Evolutionary conservation across 2,329 filamentous ascomycete genomes (phyloP), one percentile per base, ranked within the genome.

Genomic region (Hortaea sp.): DNA sequence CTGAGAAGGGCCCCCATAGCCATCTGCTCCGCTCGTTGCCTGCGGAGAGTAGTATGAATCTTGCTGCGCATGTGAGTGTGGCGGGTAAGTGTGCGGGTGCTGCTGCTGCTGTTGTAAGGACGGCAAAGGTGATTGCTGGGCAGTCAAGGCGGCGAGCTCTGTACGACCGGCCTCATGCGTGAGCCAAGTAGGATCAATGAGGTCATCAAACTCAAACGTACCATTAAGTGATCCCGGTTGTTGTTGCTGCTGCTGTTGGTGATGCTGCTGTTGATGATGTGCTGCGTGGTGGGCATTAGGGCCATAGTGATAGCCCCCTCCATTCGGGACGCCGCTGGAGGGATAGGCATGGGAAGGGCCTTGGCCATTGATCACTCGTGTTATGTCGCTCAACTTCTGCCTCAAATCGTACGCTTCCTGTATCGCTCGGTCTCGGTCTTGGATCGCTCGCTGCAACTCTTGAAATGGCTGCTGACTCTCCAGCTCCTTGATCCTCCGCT

Each of bases 391-490:
- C 54, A 94, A 67, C 30, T 81, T 77, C 60, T 77, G 74, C 59
- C 81, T 82, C 53, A 94, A 82, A 53, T 89, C 84, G 50, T 79
- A 77, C 69, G 92, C 90, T 67, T 94, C 87, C 30, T 79, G 78
- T 67, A 88, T 79, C 44, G 88, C 78, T 10, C 77, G 76, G 60
- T 90, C 84, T 41, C 62, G 56, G 65, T 88, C 81, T 30, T 79
- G 74, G 46, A 90, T 66, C 7, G 81, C 85, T 29, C 78, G 73
- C 65, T 94, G 86, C 13, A 94, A 76, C 61, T 95, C 88, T 61
- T 86, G 82, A 57, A 88, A 89, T 0, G 87, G 86, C 64, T 89
- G 81, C 66, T 88, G 84, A 47, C 77, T 82, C 47, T 85, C 85
- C 54, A 94, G 74, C 51, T 90, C 84, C 46, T 77, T 73, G 50